These are phyloP conservation scores for Liriodendron chinense DNA, from an alignment of 164 flowering plant species.

Conservation along the genomic window DNA sequence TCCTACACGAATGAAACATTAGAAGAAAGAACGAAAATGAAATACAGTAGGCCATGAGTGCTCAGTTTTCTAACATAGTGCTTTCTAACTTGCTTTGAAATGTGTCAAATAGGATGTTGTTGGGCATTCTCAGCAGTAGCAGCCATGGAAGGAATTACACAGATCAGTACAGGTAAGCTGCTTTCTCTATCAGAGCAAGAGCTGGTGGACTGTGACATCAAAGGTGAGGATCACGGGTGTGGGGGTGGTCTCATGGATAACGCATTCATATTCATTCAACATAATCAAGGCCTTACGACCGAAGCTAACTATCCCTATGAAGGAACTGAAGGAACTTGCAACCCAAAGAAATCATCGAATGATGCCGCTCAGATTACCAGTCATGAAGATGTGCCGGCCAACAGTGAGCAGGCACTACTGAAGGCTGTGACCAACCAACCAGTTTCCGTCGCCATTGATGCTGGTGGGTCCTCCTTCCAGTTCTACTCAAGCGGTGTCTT, in stretches of 20 bases:
- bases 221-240: slow-evolving; percentile 22
- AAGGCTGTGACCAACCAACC: slow-evolving; percentile 30
- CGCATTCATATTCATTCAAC: slow-evolving; percentile 22
- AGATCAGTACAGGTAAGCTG: slow-evolving; percentile 16
- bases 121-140: slow-evolving; percentile 34
- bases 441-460: slow-evolving; percentile 32
- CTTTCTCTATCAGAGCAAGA: slow-evolving; percentile 27
- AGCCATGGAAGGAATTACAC: slow-evolving; percentile 27
- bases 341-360: slow-evolving; percentile 5
- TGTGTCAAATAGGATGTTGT: slow-evolving; percentile 17
- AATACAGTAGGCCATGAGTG: no score
- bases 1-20: no score
- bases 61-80: no score
- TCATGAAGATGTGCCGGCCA: slow-evolving; percentile 24
- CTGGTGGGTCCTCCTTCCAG: slow-evolving; percentile 18
- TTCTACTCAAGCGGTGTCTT: slow-evolving; percentile 29
- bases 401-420: slow-evolving; percentile 18
- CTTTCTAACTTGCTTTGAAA: no score
- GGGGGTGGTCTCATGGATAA: slow-evolving; percentile 25
- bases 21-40: no score
- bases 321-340: slow-evolving; percentile 15
- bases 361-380: slow-evolving; percentile 18
- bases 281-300: slow-evolving; percentile 23
- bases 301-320: slow-evolving; percentile 21
- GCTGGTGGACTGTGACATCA: slow-evolving; percentile 26